Evolutionary conservation across 2,329 filamentous ascomycete species (phyloP), one percentile per base, ranked within the genome.

Genomic region (Karstenula rhodostoma): DNA sequence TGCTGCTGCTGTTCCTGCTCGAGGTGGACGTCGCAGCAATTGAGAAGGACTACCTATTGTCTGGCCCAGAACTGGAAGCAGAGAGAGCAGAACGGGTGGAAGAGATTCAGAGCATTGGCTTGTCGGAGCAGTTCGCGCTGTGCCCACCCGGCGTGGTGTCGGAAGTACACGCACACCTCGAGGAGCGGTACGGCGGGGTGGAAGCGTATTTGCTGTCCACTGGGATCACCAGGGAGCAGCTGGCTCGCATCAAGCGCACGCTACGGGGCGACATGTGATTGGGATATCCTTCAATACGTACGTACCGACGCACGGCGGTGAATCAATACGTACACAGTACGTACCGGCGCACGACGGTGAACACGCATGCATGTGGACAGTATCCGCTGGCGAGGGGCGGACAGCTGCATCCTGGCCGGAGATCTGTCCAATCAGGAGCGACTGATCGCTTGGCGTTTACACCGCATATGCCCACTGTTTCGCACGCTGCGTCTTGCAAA

Each of bases 21-120:
- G 79, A 73, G 29, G 73, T 91, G 1, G 85, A 87, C 0, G 59
- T 81, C 1, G 73, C 83, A 0, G 89, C 87, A 2, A 88, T 96
- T 44, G 81, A 86, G 57, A 73, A 88, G 63, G 93, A 96, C 77
- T 96, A 96, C 75, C 76, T 84, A 60, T 82, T 89, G 25, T 92
- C 89, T 2, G 82, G 86, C 57, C 79, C 82, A 1, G 86, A 87
- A 42, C 81, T 95, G 13, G 79, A 81, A 33, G 75, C 83, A 0
- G 89, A 93, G 71, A 84, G 84, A 65, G 86, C 87, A 58, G 82
- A 85, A 69, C 84, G 90, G 54, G 71, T 94, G 64, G 78, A 81
- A 50, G 92, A 96, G 77, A 89, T 96, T 56, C 75, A 79, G 4
- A 83, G 85, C 49, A 87, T 95, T 66, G 92, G 93, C 0, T 79